These are phyloP conservation scores for Mycena galopus DNA, from an alignment of 768 basidiomycete genomes.

Conservation along the genomic window DNA sequence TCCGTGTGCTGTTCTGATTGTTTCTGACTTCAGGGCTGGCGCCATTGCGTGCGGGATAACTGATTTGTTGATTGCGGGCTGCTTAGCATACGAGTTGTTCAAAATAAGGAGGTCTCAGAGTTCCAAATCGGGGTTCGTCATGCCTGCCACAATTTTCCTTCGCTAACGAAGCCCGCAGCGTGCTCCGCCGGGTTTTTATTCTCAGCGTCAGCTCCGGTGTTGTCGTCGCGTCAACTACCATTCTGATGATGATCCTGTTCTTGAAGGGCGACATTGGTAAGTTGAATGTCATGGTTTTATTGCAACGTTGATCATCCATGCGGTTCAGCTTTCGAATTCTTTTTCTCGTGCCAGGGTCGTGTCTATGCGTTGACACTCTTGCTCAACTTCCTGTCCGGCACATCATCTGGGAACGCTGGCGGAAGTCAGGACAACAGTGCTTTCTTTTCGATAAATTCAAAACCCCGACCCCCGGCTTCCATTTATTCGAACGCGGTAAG, in stretches of 20 bases:
- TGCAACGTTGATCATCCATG: background rate
- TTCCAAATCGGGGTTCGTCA: background rate
- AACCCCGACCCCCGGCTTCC: background rate
- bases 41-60: conserved; percentile 22
- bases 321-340: conserved; percentile 27
- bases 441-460: too few species aligned
- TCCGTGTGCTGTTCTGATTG: background rate
- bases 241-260: conserved; percentile 33
- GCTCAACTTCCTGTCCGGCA: conserved; percentile 29
- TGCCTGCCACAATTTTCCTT: background rate
- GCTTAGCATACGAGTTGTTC: conserved; percentile 26
- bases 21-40: conserved; percentile 15
- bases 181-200: conserved; percentile 24
- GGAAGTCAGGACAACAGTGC: background rate
- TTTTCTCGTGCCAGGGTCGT: conserved; percentile 34
- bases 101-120: conserved; percentile 5
- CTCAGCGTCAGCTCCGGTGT: conserved; percentile 31
- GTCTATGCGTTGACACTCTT: conserved; percentile 33
- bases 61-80: conserved; percentile 29
- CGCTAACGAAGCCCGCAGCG: background rate
- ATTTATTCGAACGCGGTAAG: conserved; percentile 9
- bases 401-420: background rate
- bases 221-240: conserved; percentile 30
- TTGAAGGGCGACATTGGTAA: conserved; percentile 26
- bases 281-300: background rate